Evolutionary conservation across 225 moss, liverwort and hornwort genomes (phyloP).

Genomic region (Polytrichum formosum): DNA sequence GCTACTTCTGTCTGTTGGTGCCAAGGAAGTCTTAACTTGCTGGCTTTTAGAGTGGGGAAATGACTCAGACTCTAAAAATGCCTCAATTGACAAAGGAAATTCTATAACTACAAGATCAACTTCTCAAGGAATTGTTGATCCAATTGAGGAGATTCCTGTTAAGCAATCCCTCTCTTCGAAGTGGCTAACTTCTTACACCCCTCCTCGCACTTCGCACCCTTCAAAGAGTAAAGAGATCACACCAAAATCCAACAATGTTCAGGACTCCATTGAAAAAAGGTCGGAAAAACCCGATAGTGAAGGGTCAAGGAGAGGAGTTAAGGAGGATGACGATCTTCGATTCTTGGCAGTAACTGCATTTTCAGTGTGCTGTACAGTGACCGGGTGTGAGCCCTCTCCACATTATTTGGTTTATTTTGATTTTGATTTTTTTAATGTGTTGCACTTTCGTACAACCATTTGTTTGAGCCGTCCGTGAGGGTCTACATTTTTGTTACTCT

Average conservation of each 20-base stretch:
- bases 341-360: constrained; percentile 80
- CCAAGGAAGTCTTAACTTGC: constrained; percentile 91
- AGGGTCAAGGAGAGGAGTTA: constrained; percentile 22
- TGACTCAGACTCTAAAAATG: constrained; percentile 18
- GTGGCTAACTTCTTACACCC: constrained; percentile 56
- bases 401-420: no score
- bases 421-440: background rate
- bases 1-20: constrained; percentile 86
- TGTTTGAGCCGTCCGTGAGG: background rate
- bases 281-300: constrained; percentile 21
- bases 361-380: constrained; percentile 44
- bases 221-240: constrained; percentile 11
- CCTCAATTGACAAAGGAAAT: constrained; percentile 13
- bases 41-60: constrained; percentile 75
- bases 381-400: constrained; percentile 30
- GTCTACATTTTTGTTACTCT: background rate
- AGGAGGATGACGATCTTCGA: constrained; percentile 70
- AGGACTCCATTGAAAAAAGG: background rate
- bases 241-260: no score
- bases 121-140: constrained; percentile 6
- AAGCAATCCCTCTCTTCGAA: constrained; percentile 23
- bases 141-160: background rate
- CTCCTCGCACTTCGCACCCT: constrained; percentile 20
- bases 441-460: background rate
- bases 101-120: constrained; percentile 2